Conservation (phyloP, 73 alveolate genomes). For the Strombidium stylifer region DNA sequence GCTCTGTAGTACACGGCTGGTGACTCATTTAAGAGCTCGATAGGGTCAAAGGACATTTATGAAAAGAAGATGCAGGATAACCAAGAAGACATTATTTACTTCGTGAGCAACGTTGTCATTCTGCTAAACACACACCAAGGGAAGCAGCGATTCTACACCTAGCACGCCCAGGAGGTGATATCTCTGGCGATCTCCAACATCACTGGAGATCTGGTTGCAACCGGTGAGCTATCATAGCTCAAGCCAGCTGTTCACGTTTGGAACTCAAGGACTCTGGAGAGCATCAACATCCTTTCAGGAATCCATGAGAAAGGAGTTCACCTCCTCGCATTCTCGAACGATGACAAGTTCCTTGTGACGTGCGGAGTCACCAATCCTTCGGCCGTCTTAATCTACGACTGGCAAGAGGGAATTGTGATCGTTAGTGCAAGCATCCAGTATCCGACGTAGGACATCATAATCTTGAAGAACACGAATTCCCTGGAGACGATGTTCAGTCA, state of each 20-base stretch:
- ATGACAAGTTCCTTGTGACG: conserved; percentile 71
- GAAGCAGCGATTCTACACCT: conserved; percentile 82
- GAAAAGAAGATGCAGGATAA: conserved; percentile 23
- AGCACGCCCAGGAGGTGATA: conserved; percentile 90
- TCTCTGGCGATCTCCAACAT: conserved; percentile 81
- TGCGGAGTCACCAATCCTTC: conserved; percentile 81
- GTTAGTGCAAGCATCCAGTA: conserved; percentile 58
- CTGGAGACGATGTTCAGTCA: no score
- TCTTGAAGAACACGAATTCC: no score
- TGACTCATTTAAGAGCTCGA: conserved; percentile 48
- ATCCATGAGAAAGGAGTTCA: conserved; percentile 86
- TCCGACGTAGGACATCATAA: conserved; percentile 57
- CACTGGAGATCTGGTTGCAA: conserved; percentile 83
- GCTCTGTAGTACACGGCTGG: conserved; percentile 82
- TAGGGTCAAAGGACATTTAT: conserved; percentile 63
- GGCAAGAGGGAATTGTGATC: conserved; percentile 68
- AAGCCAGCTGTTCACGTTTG: conserved; percentile 92
- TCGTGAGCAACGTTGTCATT: conserved; percentile 86
- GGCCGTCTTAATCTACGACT: conserved; percentile 80
- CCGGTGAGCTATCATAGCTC: conserved; percentile 81
- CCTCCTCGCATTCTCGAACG: conserved; percentile 65
- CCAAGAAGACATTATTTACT: conserved; percentile 78
- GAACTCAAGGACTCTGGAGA: conserved; percentile 87
- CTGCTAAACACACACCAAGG: conserved; percentile 77
- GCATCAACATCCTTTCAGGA: conserved; percentile 73